These are phyloP conservation scores for Aphanocladium album DNA, from an alignment of 2,329 filamentous ascomycete genomes.

Conservation along the genomic window DNA sequence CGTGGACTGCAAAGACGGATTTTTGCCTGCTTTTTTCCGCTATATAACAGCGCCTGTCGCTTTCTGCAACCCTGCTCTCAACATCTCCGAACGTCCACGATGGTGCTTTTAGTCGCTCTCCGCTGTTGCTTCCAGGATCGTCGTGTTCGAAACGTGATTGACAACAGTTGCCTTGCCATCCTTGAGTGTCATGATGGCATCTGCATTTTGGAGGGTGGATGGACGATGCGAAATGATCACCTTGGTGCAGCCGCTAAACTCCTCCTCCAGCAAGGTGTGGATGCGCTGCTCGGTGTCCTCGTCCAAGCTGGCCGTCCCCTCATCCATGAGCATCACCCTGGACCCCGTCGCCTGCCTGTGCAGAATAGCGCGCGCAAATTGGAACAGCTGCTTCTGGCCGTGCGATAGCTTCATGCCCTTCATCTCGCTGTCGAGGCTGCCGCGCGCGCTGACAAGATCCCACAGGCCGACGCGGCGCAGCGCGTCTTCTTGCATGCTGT, in stretches of 20 bases:
- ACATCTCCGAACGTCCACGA: too few species aligned
- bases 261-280: background rate
- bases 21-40: too few species aligned
- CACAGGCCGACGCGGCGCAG: background rate
- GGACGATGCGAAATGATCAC: background rate
- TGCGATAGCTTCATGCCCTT: background rate
- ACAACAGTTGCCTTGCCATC: background rate
- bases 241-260: background rate
- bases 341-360: background rate
- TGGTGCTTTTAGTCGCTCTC: too few species aligned
- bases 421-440: background rate
- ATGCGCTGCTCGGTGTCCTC: background rate
- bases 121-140: too few species aligned
- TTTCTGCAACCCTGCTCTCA: too few species aligned
- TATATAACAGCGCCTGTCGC: too few species aligned
- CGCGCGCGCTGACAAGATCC: background rate
- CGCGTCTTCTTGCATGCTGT: background rate
- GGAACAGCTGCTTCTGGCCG: slow-evolving; percentile 3
- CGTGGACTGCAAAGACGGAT: too few species aligned
- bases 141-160: too few species aligned
- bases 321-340: background rate
- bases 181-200: background rate
- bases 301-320: background rate
- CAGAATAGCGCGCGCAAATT: slow-evolving; percentile 1
- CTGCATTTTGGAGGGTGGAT: background rate